These are phyloP conservation scores for Skeletonema costatum DNA, from an alignment of 108 stramenopile species.

Conservation along the genomic window DNA sequence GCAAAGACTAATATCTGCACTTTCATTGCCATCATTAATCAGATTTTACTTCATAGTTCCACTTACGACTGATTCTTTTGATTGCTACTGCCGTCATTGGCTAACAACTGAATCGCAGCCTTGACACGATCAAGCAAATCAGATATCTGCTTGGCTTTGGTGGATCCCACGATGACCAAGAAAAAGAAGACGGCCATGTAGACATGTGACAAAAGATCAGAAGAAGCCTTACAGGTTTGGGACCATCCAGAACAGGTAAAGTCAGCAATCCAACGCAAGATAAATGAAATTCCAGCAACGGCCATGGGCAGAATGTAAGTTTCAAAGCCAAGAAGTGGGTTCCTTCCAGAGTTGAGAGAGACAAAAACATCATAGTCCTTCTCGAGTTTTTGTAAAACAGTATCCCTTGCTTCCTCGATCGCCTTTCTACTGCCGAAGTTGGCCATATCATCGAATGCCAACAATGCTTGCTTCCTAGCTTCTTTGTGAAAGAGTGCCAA, in stretches of 20 bases:
- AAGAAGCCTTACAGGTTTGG: conserved; percentile 68
- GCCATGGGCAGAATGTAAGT: conserved; percentile 85
- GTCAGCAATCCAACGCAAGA: conserved; percentile 82
- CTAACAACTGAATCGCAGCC: conserved; percentile 54
- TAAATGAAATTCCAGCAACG: conserved; percentile 74
- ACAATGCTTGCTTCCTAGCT: conserved; percentile 54
- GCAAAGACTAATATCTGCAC: not conserved
- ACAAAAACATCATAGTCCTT: conserved; percentile 73
- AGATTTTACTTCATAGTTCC: not conserved
- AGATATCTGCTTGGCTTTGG: conserved; percentile 77
- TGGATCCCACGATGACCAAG: conserved; percentile 78
- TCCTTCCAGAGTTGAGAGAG: conserved; percentile 84
- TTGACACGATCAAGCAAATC: conserved; percentile 53
- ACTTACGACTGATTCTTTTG: not conserved
- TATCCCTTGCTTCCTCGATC: conserved; percentile 69
- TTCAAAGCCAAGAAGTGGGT: conserved; percentile 90
- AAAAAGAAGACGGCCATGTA: conserved; percentile 83
- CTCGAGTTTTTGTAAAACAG: conserved; percentile 66
- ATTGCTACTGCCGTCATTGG: conserved; percentile 35
- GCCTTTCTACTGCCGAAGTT: conserved; percentile 88
- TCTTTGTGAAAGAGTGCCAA: conserved; percentile 70
- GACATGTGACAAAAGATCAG: conserved; percentile 81
- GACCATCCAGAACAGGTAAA: conserved; percentile 80
- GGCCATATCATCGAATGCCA: conserved; percentile 87
- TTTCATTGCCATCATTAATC: not conserved